A percentile compares a stretch with the other conserved stretches of the same genome.
Evolutionary conservation across 2,329 filamentous ascomycete species (phyloP).

Genomic region (Monilinia aucupariae): DNA sequence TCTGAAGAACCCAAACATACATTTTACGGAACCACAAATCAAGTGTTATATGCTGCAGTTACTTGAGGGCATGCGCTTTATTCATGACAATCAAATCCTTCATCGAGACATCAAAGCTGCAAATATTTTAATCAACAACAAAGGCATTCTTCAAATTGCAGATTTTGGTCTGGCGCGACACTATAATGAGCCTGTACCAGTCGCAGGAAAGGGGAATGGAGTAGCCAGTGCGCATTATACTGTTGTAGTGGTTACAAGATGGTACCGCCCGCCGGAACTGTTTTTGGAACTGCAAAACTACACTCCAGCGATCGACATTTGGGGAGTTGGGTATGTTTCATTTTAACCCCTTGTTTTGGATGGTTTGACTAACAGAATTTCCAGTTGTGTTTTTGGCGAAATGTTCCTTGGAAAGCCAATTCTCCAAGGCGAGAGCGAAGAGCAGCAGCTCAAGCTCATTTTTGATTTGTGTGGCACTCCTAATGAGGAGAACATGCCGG

Average conservation of each 20-base stretch:
- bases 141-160: conserved; percentile 88
- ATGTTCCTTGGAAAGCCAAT: conserved; percentile 96
- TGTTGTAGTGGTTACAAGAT: conserved; percentile 90
- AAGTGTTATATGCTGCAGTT: conserved; percentile 97
- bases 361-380: conserved; percentile 24
- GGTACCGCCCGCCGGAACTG: conserved; percentile 94
- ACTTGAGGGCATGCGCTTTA: conserved; percentile 79
- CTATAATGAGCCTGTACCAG: conserved; percentile 79
- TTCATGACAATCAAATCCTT: conserved; percentile 84
- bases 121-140: conserved; percentile 93
- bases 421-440: conserved; percentile 79
- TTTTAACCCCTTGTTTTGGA: conserved; percentile 9
- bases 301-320: conserved; percentile 96
- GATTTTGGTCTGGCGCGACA: conserved; percentile 94
- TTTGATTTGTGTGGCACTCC: conserved; percentile 90
- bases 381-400: conserved; percentile 92
- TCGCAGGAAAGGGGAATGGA: conserved; percentile 71
- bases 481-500: conserved; percentile 86
- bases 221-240: conserved; percentile 89
- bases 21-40: conserved; percentile 83
- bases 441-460: conserved; percentile 86
- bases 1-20: conserved; percentile 87
- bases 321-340: conserved; percentile 79
- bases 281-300: conserved; percentile 82
- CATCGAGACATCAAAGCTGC: conserved; percentile 99